A percentile compares a stretch with the other conserved stretches of the same genome.
Evolutionary conservation across 148 eudicot genomes (phyloP).

Genomic region (Drosera capensis): DNA sequence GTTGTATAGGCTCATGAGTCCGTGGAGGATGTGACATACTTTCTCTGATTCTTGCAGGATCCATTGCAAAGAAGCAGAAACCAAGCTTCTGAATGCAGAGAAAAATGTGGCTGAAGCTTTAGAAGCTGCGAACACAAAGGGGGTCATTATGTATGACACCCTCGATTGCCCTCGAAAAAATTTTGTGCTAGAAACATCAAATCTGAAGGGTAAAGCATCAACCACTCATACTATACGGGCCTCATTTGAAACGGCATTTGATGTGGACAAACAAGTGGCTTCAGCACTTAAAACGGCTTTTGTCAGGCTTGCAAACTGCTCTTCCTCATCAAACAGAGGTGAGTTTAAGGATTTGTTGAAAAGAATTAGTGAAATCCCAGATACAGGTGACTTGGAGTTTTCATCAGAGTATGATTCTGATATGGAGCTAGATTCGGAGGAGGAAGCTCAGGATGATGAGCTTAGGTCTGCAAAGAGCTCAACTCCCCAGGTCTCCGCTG

Average conservation of each 20-base stretch:
- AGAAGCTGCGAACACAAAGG: conserved; percentile 66
- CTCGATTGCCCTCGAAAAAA: conserved; percentile 44
- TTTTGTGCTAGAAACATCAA: conserved; percentile 36
- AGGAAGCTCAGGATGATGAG: conserved; percentile 12
- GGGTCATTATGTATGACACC: conserved; percentile 68
- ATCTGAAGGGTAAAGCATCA: conserved; percentile 32
- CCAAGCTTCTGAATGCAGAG: conserved; percentile 45
- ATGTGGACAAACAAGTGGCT: conserved; percentile 90
- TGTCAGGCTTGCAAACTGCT: conserved; percentile 47
- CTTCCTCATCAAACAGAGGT: conserved; percentile 41
- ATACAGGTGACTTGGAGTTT: conserved; percentile 22
- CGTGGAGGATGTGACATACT: not conserved
- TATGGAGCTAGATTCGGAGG: conserved; percentile 29
- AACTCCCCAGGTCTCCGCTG: not conserved
- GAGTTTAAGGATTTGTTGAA: conserved; percentile 55
- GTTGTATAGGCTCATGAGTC: too few relatives aligned
- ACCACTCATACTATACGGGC: conserved; percentile 54
- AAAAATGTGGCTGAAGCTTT: conserved; percentile 52
- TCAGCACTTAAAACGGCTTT: conserved; percentile 75
- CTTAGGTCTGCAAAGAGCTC: conserved; percentile 11
- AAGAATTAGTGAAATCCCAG: conserved; percentile 73
- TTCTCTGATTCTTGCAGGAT: conserved; percentile 31
- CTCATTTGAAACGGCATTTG: conserved; percentile 76
- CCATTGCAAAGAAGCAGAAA: conserved; percentile 65
- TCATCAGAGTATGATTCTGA: conserved; percentile 45